Evolutionary conservation across 305 asterid species (phyloP).

Genomic region (Plantago coronopus): DNA sequence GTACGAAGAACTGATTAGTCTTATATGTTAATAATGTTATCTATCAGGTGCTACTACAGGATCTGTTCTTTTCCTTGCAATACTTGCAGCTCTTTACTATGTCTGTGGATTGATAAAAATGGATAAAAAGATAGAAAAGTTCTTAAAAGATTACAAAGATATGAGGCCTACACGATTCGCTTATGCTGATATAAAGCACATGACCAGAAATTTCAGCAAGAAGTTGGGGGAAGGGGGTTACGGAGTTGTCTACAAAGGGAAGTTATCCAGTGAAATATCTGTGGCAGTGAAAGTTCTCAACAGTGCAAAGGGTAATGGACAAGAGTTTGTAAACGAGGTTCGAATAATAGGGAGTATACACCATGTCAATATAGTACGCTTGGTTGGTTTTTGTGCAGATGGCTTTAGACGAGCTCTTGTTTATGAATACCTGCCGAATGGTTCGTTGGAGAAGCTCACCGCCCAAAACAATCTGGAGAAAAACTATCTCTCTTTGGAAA

Average conservation of each 20-base stretch:
- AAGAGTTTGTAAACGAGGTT: constrained; percentile 43
- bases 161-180: constrained; percentile 37
- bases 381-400: constrained; percentile 43
- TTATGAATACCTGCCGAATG: constrained; percentile 34
- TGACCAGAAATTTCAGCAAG: constrained; percentile 27
- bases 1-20: background rate
- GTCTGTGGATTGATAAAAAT: constrained; percentile 14
- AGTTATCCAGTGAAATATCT: constrained; percentile 27
- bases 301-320: constrained; percentile 32
- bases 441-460: constrained; percentile 36
- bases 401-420: constrained; percentile 33
- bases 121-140: constrained; percentile 28
- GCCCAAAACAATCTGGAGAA: constrained; percentile 14
- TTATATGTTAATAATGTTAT: background rate
- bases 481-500: constrained; percentile 21
- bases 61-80: constrained; percentile 7
- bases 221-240: constrained; percentile 38
- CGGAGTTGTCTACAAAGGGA: constrained; percentile 37
- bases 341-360: constrained; percentile 37
- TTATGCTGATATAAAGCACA: constrained; percentile 31
- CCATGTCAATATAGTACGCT: constrained; percentile 40
- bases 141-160: constrained; percentile 34
- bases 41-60: constrained; percentile 16
- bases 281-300: constrained; percentile 40
- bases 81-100: constrained; percentile 5